Evolutionary conservation across 768 basidiomycete genomes (phyloP).

Genomic region (Mrakia hoshinonis): DNA sequence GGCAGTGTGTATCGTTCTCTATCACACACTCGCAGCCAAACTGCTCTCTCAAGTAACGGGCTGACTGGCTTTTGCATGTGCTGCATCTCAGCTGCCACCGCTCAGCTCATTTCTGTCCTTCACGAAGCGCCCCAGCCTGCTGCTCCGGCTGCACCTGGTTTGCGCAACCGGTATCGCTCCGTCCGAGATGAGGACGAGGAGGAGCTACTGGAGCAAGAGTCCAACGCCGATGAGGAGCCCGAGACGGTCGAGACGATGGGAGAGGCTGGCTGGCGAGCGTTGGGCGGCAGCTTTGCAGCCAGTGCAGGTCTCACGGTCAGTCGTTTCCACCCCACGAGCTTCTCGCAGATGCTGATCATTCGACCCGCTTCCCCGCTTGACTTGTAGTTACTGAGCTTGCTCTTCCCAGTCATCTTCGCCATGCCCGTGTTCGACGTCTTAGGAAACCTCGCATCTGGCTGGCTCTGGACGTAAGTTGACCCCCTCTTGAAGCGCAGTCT

Average conservation of each 20-base stretch:
- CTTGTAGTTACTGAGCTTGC: constrained; percentile 67
- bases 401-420: constrained; percentile 79
- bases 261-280: constrained; percentile 63
- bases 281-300: constrained; percentile 67
- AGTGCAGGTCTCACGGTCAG: constrained; percentile 70
- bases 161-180: constrained; percentile 30
- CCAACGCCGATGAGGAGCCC: constrained; percentile 32
- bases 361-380: not conserved
- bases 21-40: not conserved
- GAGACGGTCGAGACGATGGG: constrained; percentile 37
- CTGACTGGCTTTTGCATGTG: too few relatives aligned
- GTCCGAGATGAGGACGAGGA: constrained; percentile 27
- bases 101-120: constrained; percentile 83
- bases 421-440: constrained; percentile 56
- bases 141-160: constrained; percentile 37
- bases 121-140: constrained; percentile 66
- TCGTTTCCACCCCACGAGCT: not conserved
- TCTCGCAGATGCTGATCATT: constrained; percentile 1
- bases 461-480: constrained; percentile 64
- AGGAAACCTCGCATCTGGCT: constrained; percentile 64
- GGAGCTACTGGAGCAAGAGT: constrained; percentile 35
- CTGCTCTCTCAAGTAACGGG: too few relatives aligned
- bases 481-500: not conserved
- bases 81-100: constrained; percentile 68
- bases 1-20: constrained; percentile 48